Evolutionary conservation across 2,329 filamentous ascomycete genomes (phyloP).

Genomic region (Monilinia aucupariae): DNA sequence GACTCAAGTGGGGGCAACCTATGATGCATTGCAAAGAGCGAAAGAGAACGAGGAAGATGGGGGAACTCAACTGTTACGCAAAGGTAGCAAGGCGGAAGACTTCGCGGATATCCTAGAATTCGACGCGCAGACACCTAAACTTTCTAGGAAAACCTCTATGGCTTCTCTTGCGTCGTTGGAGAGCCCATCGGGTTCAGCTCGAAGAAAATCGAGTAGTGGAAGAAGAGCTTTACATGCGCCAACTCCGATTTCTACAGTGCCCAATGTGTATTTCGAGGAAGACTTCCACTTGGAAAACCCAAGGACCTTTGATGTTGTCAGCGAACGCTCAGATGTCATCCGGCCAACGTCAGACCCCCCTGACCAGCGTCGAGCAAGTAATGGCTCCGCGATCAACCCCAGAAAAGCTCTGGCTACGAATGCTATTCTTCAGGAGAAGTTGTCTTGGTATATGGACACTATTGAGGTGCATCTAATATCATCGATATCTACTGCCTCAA

Average conservation of each 20-base stretch:
- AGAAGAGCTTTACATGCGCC: conserved; percentile 64
- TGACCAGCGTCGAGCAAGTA: conserved; percentile 50
- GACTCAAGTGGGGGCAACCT: conserved; percentile 76
- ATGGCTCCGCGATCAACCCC: conserved; percentile 54
- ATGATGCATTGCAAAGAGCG: conserved; percentile 80
- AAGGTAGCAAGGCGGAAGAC: conserved; percentile 37
- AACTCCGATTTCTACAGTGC: conserved; percentile 88
- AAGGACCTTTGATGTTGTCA: conserved; percentile 92
- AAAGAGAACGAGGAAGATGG: conserved; percentile 70
- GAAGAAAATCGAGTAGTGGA: conserved; percentile 46
- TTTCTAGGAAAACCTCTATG: conserved; percentile 39
- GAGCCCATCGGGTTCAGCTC: conserved; percentile 34
- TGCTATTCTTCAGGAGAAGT: conserved; percentile 93
- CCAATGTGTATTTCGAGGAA: conserved; percentile 88
- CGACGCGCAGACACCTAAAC: conserved; percentile 21
- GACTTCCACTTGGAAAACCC: conserved; percentile 95
- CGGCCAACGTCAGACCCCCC: conserved; percentile 46
- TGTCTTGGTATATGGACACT: conserved; percentile 99
- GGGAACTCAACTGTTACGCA: conserved; percentile 33
- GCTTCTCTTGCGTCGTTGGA: conserved; percentile 38
- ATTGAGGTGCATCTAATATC: conserved; percentile 96
- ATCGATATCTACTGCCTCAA: conserved; percentile 91
- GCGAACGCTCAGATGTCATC: conserved; percentile 95
- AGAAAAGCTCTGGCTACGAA: conserved; percentile 91
- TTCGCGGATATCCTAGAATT: conserved; percentile 38